A percentile compares a stretch with the other conserved stretches of the same genome.
Conservation (phyloP, 2,329 filamentous ascomycete species). For the Helicocarpus griseus region DNA sequence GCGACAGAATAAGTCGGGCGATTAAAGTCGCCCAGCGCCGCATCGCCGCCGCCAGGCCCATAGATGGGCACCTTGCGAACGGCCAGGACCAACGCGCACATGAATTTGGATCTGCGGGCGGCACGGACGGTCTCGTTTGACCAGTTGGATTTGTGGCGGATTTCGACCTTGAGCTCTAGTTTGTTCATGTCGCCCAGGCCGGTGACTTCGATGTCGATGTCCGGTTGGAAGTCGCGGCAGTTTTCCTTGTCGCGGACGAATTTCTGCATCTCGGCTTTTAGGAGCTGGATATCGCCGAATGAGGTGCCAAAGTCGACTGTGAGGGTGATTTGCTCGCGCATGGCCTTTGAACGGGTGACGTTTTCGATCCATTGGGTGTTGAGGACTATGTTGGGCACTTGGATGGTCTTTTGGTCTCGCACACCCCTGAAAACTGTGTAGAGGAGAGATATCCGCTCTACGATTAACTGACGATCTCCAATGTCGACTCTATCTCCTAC, state of each 20-base stretch:
- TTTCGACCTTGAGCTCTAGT: constrained; percentile 69
- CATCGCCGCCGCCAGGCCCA: constrained; percentile 62
- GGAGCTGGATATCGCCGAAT: constrained; percentile 79
- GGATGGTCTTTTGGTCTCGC: constrained; percentile 65
- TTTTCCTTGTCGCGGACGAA: constrained; percentile 83
- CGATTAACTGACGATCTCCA: constrained; percentile 56
- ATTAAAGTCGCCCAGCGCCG: constrained; percentile 49
- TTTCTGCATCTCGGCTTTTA: constrained; percentile 72
- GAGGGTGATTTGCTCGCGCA: constrained; percentile 75
- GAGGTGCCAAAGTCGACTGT: constrained; percentile 77
- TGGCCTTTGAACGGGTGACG: constrained; percentile 77
- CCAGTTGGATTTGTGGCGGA: constrained; percentile 90
- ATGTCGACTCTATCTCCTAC: constrained; percentile 92
- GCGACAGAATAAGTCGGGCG: constrained; percentile 77
- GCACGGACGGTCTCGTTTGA: constrained; percentile 75
- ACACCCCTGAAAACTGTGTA: constrained; percentile 87
- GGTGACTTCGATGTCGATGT: constrained; percentile 67
- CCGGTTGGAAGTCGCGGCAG: constrained; percentile 78
- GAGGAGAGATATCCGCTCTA: constrained; percentile 88
- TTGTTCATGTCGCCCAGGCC: constrained; percentile 82
- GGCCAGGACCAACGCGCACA: constrained; percentile 81
- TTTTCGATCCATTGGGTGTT: constrained; percentile 96
- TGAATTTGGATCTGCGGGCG: constrained; percentile 83
- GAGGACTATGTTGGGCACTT: constrained; percentile 84
- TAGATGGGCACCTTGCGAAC: constrained; percentile 81